These are phyloP conservation scores for Alternaria postmessia DNA, from an alignment of 2,329 filamentous ascomycete genomes.

Conservation along the genomic window DNA sequence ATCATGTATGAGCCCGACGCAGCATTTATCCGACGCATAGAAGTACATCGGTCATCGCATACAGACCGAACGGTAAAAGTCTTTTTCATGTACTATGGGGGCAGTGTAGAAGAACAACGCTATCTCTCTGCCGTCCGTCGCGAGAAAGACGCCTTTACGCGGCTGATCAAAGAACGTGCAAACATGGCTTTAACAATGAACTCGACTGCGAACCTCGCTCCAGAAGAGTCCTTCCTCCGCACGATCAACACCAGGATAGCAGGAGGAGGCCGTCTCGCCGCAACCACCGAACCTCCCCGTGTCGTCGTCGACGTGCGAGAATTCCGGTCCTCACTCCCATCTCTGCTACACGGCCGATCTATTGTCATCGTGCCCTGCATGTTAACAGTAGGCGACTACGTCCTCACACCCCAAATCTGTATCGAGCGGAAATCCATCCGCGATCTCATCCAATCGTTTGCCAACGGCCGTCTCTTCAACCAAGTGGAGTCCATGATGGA, in stretches of 20 bases:
- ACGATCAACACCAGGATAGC: slow-evolving; percentile 97
- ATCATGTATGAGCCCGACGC: slow-evolving; percentile 99
- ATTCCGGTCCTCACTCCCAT: slow-evolving; percentile 91
- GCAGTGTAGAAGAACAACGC: slow-evolving; percentile 93
- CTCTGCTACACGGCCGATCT: slow-evolving; percentile 85
- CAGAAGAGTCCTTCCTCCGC: slow-evolving; percentile 89
- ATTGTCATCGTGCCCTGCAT: slow-evolving; percentile 93
- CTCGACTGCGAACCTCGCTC: slow-evolving; percentile 72
- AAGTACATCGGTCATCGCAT: slow-evolving; percentile 96
- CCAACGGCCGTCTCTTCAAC: slow-evolving; percentile 87
- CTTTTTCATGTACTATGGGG: slow-evolving; percentile 96
- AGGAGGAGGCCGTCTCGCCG: slow-evolving; percentile 83
- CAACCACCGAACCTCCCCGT: slow-evolving; percentile 85
- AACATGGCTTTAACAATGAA: slow-evolving; percentile 89
- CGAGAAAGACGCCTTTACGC: slow-evolving; percentile 96
- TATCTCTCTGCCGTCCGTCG: slow-evolving; percentile 89
- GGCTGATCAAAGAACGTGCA: slow-evolving; percentile 90
- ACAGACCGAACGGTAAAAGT: slow-evolving; percentile 87
- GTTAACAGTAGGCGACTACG: slow-evolving; percentile 95
- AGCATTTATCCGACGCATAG: slow-evolving; percentile 90
- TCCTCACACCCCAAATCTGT: slow-evolving; percentile 88
- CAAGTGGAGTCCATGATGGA: slow-evolving; percentile 95
- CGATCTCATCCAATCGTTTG: slow-evolving; percentile 90
- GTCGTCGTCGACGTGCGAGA: slow-evolving; percentile 96
- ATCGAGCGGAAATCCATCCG: slow-evolving; percentile 93